These are phyloP conservation scores for Daucus carota DNA, from an alignment of 129 eudicot genomes.

Conservation along the genomic window DH1_v3.0 NC_030383.2:45445501-45446000, in stretches of 20 bases:
- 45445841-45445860: too few relatives aligned
- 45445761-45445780: too few relatives aligned
- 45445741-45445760: not conserved
- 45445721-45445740: not conserved
- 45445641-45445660: too few relatives aligned
- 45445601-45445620: not conserved
- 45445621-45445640: too few relatives aligned
- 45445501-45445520: not conserved
- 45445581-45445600: too few relatives aligned
- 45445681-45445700: too few relatives aligned
- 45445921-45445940: conserved; percentile 82
- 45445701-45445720: too few relatives aligned
- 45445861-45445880: conserved; percentile 80
- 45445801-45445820: too few relatives aligned
- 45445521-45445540: not conserved
- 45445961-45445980: too few relatives aligned
- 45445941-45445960: conserved; percentile 73
- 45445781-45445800: too few relatives aligned
- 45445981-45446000: conserved; percentile 90
- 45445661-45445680: too few relatives aligned
- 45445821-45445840: too few relatives aligned
- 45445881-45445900: conserved; percentile 88
- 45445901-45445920: conserved; percentile 90
- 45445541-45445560: not conserved
- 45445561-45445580: not conserved